These are phyloP conservation scores for Nannizziopsis arthrosporioides DNA, from an alignment of 2,329 filamentous ascomycete genomes.

Conservation along the genomic window DNA sequence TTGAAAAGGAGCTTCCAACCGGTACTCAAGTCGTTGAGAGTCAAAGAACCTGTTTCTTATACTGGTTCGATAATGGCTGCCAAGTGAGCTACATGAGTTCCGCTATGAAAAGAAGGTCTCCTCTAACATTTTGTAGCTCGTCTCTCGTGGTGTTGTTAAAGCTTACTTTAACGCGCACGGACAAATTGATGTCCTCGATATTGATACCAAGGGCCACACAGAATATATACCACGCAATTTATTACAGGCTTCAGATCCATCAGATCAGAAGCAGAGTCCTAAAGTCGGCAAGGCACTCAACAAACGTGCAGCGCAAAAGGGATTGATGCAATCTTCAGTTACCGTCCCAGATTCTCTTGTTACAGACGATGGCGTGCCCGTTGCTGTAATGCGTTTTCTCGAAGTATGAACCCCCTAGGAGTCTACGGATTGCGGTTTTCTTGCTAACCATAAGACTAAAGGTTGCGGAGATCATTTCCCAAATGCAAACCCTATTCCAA, in stretches of 20 bases:
- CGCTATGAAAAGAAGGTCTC: not conserved
- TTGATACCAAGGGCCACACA: conserved; percentile 62
- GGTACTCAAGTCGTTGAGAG: conserved; percentile 66
- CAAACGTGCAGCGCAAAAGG: conserved; percentile 41
- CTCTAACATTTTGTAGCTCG: conserved; percentile 43
- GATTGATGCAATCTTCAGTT: conserved; percentile 31
- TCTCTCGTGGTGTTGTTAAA: conserved; percentile 63
- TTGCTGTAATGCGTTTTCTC: conserved; percentile 47
- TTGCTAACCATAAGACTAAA: conserved; percentile 15
- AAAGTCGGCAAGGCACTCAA: conserved; percentile 46
- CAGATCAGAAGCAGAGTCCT: conserved; percentile 47
- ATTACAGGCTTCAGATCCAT: conserved; percentile 39
- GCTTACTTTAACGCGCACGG: conserved; percentile 69
- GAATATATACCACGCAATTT: conserved; percentile 68
- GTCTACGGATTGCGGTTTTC: not conserved
- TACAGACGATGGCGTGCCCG: conserved; percentile 44
- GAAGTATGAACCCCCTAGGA: conserved; percentile 39
- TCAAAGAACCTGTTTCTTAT: conserved; percentile 65
- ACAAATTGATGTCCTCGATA: conserved; percentile 75
- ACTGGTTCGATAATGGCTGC: conserved; percentile 75
- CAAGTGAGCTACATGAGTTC: conserved; percentile 48
- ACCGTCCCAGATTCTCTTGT: conserved; percentile 35
- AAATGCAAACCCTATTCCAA: conserved; percentile 51
- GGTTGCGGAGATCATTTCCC: conserved; percentile 54
- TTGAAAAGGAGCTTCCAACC: conserved; percentile 46